A percentile compares a stretch with the other conserved stretches of the same genome.
phyloP scores from a whole-genome alignment of 2,329 filamentous ascomycete species.

The Penicillium sp. region DNA sequence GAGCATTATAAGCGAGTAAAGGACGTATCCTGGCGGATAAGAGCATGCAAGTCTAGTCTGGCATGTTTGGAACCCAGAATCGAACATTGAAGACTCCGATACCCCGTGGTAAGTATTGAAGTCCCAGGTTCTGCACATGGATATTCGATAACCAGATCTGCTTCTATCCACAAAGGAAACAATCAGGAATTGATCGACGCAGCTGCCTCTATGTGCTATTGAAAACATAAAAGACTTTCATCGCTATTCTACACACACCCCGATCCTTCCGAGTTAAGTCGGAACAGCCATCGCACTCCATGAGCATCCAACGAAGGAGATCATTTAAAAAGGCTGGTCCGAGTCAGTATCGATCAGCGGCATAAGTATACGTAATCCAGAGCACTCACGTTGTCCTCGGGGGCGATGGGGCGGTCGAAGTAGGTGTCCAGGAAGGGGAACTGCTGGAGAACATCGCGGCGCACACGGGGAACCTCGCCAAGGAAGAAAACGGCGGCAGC shows the following conservation, averaged over 20 bases:
- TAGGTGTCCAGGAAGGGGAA: constrained; percentile 54
- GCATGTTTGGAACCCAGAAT: too few relatives aligned
- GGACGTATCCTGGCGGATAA: too few relatives aligned
- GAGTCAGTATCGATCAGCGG: constrained; percentile 17
- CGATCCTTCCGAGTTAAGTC: constrained; percentile 10
- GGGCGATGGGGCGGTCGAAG: constrained; percentile 53
- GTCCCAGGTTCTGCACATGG: too few relatives aligned
- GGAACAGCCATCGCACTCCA: constrained; percentile 7
- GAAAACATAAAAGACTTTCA: constrained; percentile 25
- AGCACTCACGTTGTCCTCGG: constrained; percentile 55
- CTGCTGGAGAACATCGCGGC: constrained; percentile 57
- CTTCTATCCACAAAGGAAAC: constrained; percentile 2
- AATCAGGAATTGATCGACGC: constrained; percentile 9
- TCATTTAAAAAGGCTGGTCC: constrained; percentile 35
- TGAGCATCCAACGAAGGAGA: constrained; percentile 10
- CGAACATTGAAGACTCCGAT: too few relatives aligned
- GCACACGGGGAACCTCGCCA: constrained; percentile 57
- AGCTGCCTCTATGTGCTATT: constrained; percentile 35
- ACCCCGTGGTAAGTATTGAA: too few relatives aligned
- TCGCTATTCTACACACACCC: constrained; percentile 36
- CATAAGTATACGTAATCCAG: neutral
- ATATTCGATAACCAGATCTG: too few relatives aligned
- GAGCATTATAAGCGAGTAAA: too few relatives aligned
- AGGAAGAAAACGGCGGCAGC: constrained; percentile 60
- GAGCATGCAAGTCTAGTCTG: too few relatives aligned